Conservation (phyloP, 2,329 filamentous ascomycete genomes). For the Talaromyces sp. region DNA sequence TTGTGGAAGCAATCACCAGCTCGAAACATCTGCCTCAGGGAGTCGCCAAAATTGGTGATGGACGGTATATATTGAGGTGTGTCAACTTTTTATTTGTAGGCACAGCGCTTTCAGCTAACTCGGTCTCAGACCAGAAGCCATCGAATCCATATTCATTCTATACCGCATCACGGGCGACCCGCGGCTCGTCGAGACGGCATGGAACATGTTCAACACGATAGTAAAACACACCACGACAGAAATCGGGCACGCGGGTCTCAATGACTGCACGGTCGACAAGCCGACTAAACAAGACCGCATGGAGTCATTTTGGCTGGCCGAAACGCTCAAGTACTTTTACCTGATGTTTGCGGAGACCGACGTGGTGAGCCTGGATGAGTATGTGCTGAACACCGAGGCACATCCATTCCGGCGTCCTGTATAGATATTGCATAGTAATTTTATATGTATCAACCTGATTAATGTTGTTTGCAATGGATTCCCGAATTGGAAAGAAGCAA, state of each 20-base stretch:
- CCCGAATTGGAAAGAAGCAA: background rate
- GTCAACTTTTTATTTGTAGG: background rate
- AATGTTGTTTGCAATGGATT: background rate
- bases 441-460: too few relatives aligned
- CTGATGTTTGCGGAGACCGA: slow-evolving; percentile 67
- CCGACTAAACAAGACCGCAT: slow-evolving; percentile 54
- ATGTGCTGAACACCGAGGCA: slow-evolving; percentile 55
- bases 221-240: slow-evolving; percentile 60
- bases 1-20: background rate
- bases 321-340: slow-evolving; percentile 92
- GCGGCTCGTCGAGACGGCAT: slow-evolving; percentile 72
- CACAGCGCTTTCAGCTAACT: background rate
- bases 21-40: background rate
- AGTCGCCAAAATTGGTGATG: slow-evolving; percentile 1
- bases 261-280: slow-evolving; percentile 16
- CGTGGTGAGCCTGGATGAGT: slow-evolving; percentile 62
- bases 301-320: slow-evolving; percentile 87
- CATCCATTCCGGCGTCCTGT: slow-evolving; percentile 43
- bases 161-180: slow-evolving; percentile 81
- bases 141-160: slow-evolving; percentile 84
- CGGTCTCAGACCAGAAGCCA: slow-evolving; percentile 64
- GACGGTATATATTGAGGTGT: slow-evolving; percentile 3
- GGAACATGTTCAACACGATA: slow-evolving; percentile 76
- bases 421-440: background rate
- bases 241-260: slow-evolving; percentile 56